Evolutionary conservation across 768 basidiomycete genomes (phyloP).

Genomic region (Lactarius hatsudake): DNA sequence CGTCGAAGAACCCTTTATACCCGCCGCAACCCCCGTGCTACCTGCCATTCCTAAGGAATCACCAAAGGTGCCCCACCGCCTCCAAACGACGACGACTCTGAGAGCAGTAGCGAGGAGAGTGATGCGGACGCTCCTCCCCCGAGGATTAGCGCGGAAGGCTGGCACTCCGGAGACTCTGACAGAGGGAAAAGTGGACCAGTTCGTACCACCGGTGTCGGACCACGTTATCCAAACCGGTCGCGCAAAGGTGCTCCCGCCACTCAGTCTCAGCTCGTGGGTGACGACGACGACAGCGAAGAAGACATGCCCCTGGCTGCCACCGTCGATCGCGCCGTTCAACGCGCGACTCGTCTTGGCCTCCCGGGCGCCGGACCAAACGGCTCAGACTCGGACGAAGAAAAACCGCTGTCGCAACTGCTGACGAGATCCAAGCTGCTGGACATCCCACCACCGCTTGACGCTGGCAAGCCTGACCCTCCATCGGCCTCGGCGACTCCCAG

Average conservation of each 20-base stretch:
- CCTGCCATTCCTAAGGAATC: conserved; percentile 38
- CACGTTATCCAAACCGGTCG: conserved; percentile 43
- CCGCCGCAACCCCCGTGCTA: conserved; percentile 33
- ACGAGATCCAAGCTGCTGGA: conserved; percentile 42
- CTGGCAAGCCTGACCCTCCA: conserved; percentile 36
- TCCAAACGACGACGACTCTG: conserved; percentile 45
- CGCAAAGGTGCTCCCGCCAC: conserved; percentile 25
- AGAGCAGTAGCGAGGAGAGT: conserved; percentile 55
- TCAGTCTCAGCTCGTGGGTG: conserved; percentile 28
- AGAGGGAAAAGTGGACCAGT: conserved; percentile 54
- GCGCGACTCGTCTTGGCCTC: conserved; percentile 37
- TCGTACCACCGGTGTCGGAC: conserved; percentile 58
- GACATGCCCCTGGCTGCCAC: conserved; percentile 74
- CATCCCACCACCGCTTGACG: conserved; percentile 44
- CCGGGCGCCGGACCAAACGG: conserved; percentile 30
- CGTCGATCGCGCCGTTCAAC: conserved; percentile 52
- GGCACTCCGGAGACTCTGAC: conserved; percentile 55
- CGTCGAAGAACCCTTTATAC: conserved; percentile 15
- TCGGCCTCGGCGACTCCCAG: conserved; percentile 14
- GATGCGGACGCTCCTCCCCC: conserved; percentile 20
- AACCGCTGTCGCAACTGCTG: conserved; percentile 63
- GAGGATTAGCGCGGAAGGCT: conserved; percentile 18
- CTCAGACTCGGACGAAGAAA: conserved; percentile 66
- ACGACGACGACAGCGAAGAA: conserved; percentile 68
- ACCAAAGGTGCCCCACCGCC: conserved; percentile 34